Evolutionary conservation across 495 filamentous ascomycete genomes (phyloP).

Genomic region (Neurospora sp.): DNA sequence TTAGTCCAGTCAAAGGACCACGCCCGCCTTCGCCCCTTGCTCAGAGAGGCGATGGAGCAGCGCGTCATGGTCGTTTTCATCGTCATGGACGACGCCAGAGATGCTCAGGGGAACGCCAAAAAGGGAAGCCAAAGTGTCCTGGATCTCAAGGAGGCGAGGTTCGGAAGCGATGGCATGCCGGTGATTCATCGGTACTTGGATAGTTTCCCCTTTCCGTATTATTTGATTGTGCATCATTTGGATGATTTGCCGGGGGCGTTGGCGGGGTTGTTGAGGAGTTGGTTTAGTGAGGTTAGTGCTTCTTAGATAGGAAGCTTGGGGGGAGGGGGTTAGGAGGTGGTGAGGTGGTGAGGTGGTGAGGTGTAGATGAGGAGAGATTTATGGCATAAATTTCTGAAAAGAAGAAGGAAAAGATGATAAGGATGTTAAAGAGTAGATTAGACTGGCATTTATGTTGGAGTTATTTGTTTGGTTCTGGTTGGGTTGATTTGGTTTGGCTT

Average conservation of each 20-base stretch:
- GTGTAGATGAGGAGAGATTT: no score
- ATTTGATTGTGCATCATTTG: conserved; percentile 85
- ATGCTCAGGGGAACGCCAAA: background rate
- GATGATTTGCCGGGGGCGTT: conserved; percentile 81
- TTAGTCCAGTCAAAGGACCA: conserved; percentile 71
- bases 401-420: no score
- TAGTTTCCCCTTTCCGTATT: conserved; percentile 91
- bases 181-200: conserved; percentile 85
- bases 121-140: conserved; percentile 49
- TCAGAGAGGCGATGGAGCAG: conserved; percentile 81
- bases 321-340: background rate
- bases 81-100: conserved; percentile 70
- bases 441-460: background rate
- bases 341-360: no score
- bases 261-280: conserved; percentile 81
- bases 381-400: no score
- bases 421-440: background rate
- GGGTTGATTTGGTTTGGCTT: background rate
- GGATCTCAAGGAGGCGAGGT: conserved; percentile 70
- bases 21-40: conserved; percentile 66
- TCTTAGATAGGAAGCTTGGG: conserved; percentile 3
- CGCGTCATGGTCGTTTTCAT: conserved; percentile 97
- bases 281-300: conserved; percentile 80
- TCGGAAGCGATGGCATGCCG: conserved; percentile 52
- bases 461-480: background rate